These are phyloP conservation scores for Aspergillus intermedius DNA, from an alignment of 2,329 filamentous ascomycete species.

Conservation along the genomic window DNA sequence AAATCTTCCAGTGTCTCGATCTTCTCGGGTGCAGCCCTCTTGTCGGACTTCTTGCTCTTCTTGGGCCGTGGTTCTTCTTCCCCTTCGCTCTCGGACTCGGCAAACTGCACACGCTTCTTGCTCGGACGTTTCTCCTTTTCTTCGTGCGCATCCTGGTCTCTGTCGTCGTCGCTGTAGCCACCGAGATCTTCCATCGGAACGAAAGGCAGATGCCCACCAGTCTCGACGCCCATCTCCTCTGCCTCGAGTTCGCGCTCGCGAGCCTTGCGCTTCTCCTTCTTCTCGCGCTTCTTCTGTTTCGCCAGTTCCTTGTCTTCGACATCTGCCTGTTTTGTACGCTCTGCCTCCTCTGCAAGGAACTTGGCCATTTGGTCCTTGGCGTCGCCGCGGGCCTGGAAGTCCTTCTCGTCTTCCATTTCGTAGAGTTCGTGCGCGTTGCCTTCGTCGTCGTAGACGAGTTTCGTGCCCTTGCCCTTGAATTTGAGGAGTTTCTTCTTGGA, in stretches of 20 bases:
- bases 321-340: slow-evolving; percentile 68
- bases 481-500: slow-evolving; percentile 93
- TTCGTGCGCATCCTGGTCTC: slow-evolving; percentile 6
- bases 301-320: slow-evolving; percentile 73
- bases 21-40: slow-evolving; percentile 19
- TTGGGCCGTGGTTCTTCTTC: slow-evolving; percentile 21
- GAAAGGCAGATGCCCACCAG: slow-evolving; percentile 9
- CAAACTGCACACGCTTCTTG: slow-evolving; percentile 38
- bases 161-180: slow-evolving; percentile 8
- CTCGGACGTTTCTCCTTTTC: slow-evolving; percentile 22
- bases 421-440: slow-evolving; percentile 79
- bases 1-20: slow-evolving; percentile 43
- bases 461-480: slow-evolving; percentile 77
- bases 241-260: slow-evolving; percentile 32
- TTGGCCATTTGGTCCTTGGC: slow-evolving; percentile 67
- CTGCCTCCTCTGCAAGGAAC: slow-evolving; percentile 71
- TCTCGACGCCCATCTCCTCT: slow-evolving; percentile 17
- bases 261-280: slow-evolving; percentile 41
- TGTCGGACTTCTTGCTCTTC: slow-evolving; percentile 19
- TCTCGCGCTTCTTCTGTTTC: slow-evolving; percentile 60
- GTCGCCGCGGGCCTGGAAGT: slow-evolving; percentile 67
- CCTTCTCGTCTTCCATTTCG: slow-evolving; percentile 77
- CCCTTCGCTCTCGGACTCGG: slow-evolving; percentile 21
- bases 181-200: slow-evolving; percentile 16
- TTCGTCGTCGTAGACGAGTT: slow-evolving; percentile 87